Evolutionary conservation across 2,329 filamentous ascomycete species (phyloP), one percentile per base, ranked within the genome.

Genomic region (Sporothrix pseudoabietina): DNA sequence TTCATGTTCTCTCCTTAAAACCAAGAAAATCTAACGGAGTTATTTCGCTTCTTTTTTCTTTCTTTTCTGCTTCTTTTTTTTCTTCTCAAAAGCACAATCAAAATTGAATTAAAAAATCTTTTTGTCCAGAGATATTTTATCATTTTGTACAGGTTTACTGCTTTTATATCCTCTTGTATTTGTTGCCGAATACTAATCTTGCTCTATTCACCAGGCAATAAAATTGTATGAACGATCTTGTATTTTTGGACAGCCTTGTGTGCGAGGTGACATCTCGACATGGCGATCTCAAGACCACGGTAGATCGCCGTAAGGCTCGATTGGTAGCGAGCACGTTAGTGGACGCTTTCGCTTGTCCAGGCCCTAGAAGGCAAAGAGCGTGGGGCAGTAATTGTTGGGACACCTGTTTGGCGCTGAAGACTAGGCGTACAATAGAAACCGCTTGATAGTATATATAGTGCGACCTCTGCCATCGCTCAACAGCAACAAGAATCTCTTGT

Each of bases 401-500:
- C n/a, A n/a, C n/a, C n/a, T n/a, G 3, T 3, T 35, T 35, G 35
- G 35, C 8, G 35, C 35, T 2, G 3, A 8, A 35, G 35, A 35
- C 5, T 2, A 35, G 35, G 35, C 8, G 35, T 35, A 2, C 8
- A 35, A 35, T 4, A 1, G 8, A 4, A 3, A 8, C 8, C 1
- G 35, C 35, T 35, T 35, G 35, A 44, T 44, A 44, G 9, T 1
- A 1, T 14, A 12, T 1, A 19, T 59, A 59, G 30, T 19, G 30
- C 3, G 0, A 9, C n/a, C 4, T 10, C 5, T 7, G 1, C 3
- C 47, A 69, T 54, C 47, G 16, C 9, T 69, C 30, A 55, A 35
- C 22, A 30, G 39, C 22, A 39, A 10, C 9, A 26, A 49, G 19
- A 35, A 26, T 74, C 73, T 74, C 71, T 69, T 68, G 73, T 74